These are phyloP conservation scores for Linum tenue DNA, from an alignment of 345 rosid genomes.

Conservation along the genomic window DNA sequence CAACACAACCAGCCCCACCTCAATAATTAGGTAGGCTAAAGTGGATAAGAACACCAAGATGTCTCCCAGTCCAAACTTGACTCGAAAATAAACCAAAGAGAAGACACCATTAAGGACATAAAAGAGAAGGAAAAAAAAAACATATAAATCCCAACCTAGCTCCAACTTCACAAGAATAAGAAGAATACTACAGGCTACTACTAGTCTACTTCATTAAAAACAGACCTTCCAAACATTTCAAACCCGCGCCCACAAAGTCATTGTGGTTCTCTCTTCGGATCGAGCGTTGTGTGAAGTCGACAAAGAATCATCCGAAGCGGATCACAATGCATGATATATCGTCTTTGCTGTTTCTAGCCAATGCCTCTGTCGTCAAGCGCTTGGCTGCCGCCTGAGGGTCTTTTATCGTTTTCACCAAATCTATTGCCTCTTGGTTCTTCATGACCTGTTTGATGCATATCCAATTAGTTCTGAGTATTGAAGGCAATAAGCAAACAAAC, in stretches of 20 bases:
- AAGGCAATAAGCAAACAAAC: not conserved
- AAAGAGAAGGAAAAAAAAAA: not conserved
- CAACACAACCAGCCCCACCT: not conserved
- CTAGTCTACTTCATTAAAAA: no score
- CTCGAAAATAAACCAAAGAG: no score
- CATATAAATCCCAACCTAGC: slow-evolving; percentile 13
- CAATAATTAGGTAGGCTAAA: not conserved
- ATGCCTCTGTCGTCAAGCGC: slow-evolving; percentile 42
- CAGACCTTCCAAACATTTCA: no score
- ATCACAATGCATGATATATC: slow-evolving; percentile 53
- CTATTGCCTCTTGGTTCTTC: slow-evolving; percentile 38
- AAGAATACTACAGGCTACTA: slow-evolving; percentile 2
- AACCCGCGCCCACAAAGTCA: no score
- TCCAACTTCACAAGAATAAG: slow-evolving; percentile 1
- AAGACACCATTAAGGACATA: no score
- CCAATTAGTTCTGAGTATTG: not conserved
- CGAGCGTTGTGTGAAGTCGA: no score
- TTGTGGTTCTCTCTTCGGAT: no score
- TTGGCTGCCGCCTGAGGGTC: slow-evolving; percentile 50
- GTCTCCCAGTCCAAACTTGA: no score
- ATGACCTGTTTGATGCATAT: slow-evolving; percentile 26
- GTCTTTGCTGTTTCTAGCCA: slow-evolving; percentile 51
- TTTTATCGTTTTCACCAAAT: slow-evolving; percentile 37
- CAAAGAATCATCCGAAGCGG: slow-evolving; percentile 31
- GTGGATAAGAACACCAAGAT: no score